Conservation (phyloP, 257 asterid species). For the Nicotiana attenuata region DNA sequence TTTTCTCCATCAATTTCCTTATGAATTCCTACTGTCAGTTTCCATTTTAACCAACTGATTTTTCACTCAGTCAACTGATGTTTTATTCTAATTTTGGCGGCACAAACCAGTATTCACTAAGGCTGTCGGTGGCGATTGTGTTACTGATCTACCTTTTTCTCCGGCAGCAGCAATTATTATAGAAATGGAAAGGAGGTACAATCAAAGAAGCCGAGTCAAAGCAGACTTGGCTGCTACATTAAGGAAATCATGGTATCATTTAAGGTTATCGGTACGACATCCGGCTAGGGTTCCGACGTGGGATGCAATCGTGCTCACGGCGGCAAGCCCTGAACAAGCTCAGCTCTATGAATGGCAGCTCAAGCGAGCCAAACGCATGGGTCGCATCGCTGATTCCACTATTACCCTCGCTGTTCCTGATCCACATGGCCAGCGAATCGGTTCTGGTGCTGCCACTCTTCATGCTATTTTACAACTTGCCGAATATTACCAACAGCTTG, state of each 20-base stretch:
- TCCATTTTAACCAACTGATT: neutral
- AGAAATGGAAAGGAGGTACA: neutral
- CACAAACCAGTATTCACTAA: neutral
- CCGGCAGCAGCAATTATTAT: neutral
- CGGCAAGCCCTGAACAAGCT: constrained; percentile 96
- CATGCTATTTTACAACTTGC: constrained; percentile 71
- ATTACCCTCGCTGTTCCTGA: constrained; percentile 85
- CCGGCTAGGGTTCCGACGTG: constrained; percentile 77
- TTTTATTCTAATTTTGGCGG: neutral
- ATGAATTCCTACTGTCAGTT: neutral
- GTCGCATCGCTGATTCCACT: constrained; percentile 75
- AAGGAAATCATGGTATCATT: constrained; percentile 86
- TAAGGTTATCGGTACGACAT: constrained; percentile 73
- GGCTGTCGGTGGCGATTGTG: neutral
- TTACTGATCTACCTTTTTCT: neutral
- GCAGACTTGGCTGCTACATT: constrained; percentile 47
- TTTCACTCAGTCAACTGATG: neutral
- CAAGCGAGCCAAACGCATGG: constrained; percentile 72
- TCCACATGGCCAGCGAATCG: constrained; percentile 82
- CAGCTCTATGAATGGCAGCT: constrained; percentile 87
- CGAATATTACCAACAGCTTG: constrained; percentile 32
- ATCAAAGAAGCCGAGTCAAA: constrained; percentile 26
- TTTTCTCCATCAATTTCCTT: neutral
- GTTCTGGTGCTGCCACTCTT: constrained; percentile 96
- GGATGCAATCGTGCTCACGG: constrained; percentile 92